phyloP scores from a whole-genome alignment of 306 rosid genomes.

The Medicago arabica region DNA sequence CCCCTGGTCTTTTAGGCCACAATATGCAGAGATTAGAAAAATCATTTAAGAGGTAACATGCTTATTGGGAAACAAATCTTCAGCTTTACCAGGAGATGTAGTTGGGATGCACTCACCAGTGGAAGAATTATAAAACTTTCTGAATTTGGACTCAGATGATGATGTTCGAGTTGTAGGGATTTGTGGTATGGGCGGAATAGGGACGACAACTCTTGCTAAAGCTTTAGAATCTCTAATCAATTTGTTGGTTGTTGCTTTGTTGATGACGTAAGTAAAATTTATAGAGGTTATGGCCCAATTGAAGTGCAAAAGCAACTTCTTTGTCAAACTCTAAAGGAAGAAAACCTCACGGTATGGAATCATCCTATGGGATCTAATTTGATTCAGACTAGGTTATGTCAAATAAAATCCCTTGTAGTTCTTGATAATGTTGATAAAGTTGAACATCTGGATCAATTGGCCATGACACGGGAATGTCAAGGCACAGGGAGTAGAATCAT shows the following conservation, averaged over 20 bases:
- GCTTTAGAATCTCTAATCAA: slow-evolving; percentile 1
- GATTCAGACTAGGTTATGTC: neutral
- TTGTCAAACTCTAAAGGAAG: neutral
- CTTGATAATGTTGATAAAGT: slow-evolving; percentile 28
- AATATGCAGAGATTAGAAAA: neutral
- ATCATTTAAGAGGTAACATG: neutral
- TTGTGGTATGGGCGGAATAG: slow-evolving; percentile 22
- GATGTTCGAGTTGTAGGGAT: slow-evolving; percentile 21
- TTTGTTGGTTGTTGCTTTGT: slow-evolving; percentile 9
- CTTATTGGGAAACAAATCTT: neutral
- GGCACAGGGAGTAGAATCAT: slow-evolving; percentile 32
- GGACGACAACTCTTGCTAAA: slow-evolving; percentile 1
- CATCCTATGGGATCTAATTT: neutral
- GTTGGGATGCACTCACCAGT: slow-evolving; percentile 33
- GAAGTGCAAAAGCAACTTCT: slow-evolving; percentile 4
- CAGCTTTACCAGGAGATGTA: neutral
- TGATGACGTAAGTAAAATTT: neutral
- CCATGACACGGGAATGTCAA: neutral
- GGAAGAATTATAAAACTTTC: neutral
- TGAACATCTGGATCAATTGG: slow-evolving; percentile 1
- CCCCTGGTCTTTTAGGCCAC: neutral
- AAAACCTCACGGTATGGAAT: neutral
- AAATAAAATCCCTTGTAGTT: neutral
- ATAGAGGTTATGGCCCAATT: neutral
- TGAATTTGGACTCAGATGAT: neutral